Conservation (phyloP, 176 grass and related monocot genomes). For the Areca catechu region DNA sequence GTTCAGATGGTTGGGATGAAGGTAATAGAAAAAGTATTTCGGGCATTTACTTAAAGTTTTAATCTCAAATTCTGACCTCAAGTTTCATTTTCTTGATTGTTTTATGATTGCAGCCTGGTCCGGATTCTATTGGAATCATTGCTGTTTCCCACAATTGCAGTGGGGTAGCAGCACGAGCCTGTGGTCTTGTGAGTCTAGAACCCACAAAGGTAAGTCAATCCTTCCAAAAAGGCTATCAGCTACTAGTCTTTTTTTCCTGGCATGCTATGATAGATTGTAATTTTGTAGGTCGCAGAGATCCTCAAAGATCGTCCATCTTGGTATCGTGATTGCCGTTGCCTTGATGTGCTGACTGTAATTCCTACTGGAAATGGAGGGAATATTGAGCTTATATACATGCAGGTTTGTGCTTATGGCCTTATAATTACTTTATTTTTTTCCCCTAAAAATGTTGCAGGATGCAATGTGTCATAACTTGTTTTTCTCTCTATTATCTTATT, state of each 20-base stretch:
- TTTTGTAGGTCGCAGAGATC: slow-evolving; percentile 86
- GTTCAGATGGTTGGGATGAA: slow-evolving; percentile 99
- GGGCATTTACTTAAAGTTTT: too few species aligned
- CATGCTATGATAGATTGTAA: not conserved
- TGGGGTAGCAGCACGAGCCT: slow-evolving; percentile 97
- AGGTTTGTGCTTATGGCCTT: slow-evolving; percentile 36
- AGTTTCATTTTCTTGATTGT: not conserved
- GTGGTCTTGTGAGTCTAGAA: slow-evolving; percentile 98
- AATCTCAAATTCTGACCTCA: too few species aligned
- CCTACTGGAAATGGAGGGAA: slow-evolving; percentile 93
- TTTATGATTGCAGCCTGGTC: slow-evolving; percentile 74
- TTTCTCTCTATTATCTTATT: slow-evolving; percentile 4
- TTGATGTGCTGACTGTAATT: slow-evolving; percentile 72
- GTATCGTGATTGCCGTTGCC: slow-evolving; percentile 81
- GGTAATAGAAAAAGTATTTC: slow-evolving; percentile 21
- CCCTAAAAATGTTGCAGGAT: not conserved
- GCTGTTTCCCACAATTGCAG: slow-evolving; percentile 99
- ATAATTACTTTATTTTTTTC: not conserved
- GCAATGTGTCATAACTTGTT: not conserved
- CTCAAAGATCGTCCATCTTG: slow-evolving; percentile 89
- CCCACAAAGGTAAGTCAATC: slow-evolving; percentile 71
- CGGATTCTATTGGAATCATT: slow-evolving; percentile 99
- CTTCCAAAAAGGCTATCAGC: too few species aligned
- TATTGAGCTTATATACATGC: slow-evolving; percentile 98
- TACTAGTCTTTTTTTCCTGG: not conserved